Evolutionary conservation across 2,329 filamentous ascomycete species (phyloP).

Genomic region (Monilinia fructicola): DNA sequence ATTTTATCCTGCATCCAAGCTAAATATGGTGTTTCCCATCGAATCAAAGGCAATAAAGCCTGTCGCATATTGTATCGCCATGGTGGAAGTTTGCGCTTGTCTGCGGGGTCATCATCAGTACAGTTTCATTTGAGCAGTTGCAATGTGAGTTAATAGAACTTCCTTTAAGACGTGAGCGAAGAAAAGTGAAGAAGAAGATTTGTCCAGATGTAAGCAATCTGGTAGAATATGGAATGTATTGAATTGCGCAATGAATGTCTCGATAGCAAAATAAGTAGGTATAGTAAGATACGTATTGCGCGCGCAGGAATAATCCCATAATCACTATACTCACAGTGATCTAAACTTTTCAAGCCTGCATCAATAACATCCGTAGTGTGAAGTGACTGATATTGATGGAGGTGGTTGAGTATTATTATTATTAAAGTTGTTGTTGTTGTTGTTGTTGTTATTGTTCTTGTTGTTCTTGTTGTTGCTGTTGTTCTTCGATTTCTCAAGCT

Average conservation of each 20-base stretch:
- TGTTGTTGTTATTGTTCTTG: no score
- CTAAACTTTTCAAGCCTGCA: constrained; percentile 75
- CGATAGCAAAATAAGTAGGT: neutral
- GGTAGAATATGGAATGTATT: neutral
- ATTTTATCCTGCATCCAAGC: constrained; percentile 79
- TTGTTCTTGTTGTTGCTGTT: no score
- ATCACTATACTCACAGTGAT: constrained; percentile 61
- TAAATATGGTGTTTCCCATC: constrained; percentile 94
- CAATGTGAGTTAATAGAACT: neutral
- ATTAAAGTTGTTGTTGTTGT: neutral
- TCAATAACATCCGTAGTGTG: constrained; percentile 50
- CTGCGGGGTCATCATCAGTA: constrained; percentile 47
- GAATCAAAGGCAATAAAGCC: constrained; percentile 77
- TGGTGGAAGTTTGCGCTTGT: constrained; percentile 76
- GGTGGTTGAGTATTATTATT: constrained; percentile 31
- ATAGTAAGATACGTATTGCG: neutral
- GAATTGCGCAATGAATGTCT: constrained; percentile 1
- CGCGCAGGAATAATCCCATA: neutral
- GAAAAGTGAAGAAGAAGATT: neutral
- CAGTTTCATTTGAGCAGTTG: neutral
- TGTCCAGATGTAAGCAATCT: neutral
- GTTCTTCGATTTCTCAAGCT: constrained; percentile 36
- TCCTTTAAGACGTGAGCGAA: neutral
- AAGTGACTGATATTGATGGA: constrained; percentile 36
- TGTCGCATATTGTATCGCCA: constrained; percentile 90